These are phyloP conservation scores for Penicillium arizonense DNA, from an alignment of 495 filamentous ascomycete genomes.

Conservation along the genomic window DNA sequence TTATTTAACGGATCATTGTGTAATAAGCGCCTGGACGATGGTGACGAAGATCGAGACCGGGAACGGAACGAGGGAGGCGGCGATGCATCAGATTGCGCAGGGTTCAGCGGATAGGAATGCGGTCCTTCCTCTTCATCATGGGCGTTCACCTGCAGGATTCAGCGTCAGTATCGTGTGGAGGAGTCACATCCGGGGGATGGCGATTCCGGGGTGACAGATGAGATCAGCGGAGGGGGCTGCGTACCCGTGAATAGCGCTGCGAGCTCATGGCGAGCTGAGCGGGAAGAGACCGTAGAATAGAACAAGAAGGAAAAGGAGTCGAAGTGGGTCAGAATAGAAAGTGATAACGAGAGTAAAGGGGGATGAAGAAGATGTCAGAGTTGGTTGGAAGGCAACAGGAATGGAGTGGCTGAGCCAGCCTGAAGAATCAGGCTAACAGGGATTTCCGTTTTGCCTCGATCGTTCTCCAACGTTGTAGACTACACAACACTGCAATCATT, in stretches of 20 bases:
- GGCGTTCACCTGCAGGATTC: conserved; percentile 47
- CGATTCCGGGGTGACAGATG: conserved; percentile 12
- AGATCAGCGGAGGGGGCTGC: conserved; percentile 34
- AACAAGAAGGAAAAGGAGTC: conserved; percentile 16
- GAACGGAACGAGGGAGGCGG: conserved; percentile 95
- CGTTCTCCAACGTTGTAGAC: too few species aligned
- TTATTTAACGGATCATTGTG: conserved; percentile 50
- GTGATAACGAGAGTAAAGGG: conserved; percentile 15
- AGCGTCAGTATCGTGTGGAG: conserved; percentile 12
- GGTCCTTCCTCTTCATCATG: conserved; percentile 50
- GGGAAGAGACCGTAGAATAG: conserved; percentile 15
- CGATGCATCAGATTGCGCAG: conserved; percentile 56
- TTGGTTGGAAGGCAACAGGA: conserved; percentile 22
- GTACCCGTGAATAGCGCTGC: conserved; percentile 84
- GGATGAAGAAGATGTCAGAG: conserved; percentile 20
- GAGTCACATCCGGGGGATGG: conserved; percentile 12
- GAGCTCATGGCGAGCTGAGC: conserved; percentile 65
- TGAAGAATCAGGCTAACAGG: conserved; percentile 18
- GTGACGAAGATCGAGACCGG: conserved; percentile 72
- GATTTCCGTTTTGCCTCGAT: conserved; percentile 5
- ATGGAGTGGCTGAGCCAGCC: conserved; percentile 9
- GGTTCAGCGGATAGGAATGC: conserved; percentile 40
- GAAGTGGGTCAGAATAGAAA: conserved; percentile 15
- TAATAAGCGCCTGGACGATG: conserved; percentile 55
- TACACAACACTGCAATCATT: too few species aligned